A percentile compares a stretch with the other conserved stretches of the same genome.
phyloP scores from a whole-genome alignment of 192 early-diverging fungal species.

The Fimicolochytrium jonesii region DNA sequence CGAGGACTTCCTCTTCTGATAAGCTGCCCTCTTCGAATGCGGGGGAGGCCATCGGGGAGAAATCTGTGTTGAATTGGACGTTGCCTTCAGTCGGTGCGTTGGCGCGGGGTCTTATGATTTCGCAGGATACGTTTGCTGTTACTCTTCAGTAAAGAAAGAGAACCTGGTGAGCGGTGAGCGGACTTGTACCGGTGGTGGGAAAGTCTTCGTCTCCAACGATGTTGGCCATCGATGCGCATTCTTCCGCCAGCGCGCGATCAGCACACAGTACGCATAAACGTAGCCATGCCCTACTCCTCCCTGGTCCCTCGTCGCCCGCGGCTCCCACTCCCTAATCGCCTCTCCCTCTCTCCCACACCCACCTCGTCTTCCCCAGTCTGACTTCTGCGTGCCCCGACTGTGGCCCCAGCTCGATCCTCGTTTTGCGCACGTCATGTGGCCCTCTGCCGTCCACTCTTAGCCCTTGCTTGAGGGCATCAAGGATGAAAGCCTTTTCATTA shows the following conservation, averaged over 20 bases:
- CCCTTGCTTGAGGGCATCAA: conserved; percentile 64
- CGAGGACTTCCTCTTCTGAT: conserved; percentile 78
- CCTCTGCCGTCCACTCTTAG: conserved; percentile 76
- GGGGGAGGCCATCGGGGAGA: conserved; percentile 82
- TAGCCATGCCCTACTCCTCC: no score
- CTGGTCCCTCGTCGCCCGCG: no score
- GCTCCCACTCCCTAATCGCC: no score
- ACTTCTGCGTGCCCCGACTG: conserved; percentile 73
- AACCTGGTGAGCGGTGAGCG: not conserved
- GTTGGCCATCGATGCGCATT: no score
- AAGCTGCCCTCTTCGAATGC: conserved; percentile 63
- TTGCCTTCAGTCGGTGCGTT: conserved; percentile 77
- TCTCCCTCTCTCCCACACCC: no score
- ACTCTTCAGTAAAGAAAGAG: conserved; percentile 23
- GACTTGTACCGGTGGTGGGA: not conserved
- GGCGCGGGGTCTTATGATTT: conserved; percentile 53
- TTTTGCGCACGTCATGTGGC: conserved; percentile 65
- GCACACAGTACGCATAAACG: no score
- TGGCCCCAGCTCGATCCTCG: conserved; percentile 61
- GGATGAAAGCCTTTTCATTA: conserved; percentile 74
- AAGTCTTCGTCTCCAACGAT: no score
- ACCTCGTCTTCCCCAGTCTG: conserved; percentile 75
- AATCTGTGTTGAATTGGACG: conserved; percentile 79
- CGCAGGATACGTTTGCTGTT: conserved; percentile 45
- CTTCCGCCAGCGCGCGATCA: no score